Evolutionary conservation across 768 basidiomycete species (phyloP), one percentile per base, ranked within the genome.

Genomic region (Candolleomyces efflorescens): DNA sequence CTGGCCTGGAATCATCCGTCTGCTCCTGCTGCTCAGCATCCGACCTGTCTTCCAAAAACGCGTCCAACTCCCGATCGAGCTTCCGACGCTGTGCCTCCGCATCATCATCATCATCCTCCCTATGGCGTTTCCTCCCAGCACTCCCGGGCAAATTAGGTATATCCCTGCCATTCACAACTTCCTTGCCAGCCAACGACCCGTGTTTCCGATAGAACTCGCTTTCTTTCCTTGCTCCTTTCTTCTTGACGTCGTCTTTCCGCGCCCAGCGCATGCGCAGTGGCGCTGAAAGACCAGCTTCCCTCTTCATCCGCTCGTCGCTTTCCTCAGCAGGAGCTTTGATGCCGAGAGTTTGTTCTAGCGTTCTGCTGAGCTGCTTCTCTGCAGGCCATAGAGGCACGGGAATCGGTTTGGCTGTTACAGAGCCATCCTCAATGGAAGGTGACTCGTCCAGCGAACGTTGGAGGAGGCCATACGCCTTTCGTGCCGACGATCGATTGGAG

Each of bases 161-260:
- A 52, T 72, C 72, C 3, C 72, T 63, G 0, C 72, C 76, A 23
- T 72, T 66, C 53, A 78, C 76, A 5, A 71, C 63, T 57, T 85
- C 83, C 66, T 85, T 90, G 56, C 89, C 90, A 3, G 86, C 86
- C 27, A 68, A 67, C 55, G 64, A 65, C 17, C 90, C 92, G 58
- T 92, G 87, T 65, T 83, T 87, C 69, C 71, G 84, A 71, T 94
- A 94, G 62, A 92, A 94, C 63, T 87, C 73, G 66, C 90, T 92
- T 60, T 87, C 80, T 56, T 74, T 75, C 67, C 80, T 83, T 3
- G 92, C 89, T 1, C 88, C 89, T 52, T 78, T 82, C 74, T 88
- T 83, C 76, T 94, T 94, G 46, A 91, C 80, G 63, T 94, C 92
- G 26, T 82, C 81, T 24, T 63, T 65, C 58, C 72, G 76, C 0